Evolutionary conservation across 306 rosid species (phyloP).

Genomic region (Malus orientalis): DNA sequence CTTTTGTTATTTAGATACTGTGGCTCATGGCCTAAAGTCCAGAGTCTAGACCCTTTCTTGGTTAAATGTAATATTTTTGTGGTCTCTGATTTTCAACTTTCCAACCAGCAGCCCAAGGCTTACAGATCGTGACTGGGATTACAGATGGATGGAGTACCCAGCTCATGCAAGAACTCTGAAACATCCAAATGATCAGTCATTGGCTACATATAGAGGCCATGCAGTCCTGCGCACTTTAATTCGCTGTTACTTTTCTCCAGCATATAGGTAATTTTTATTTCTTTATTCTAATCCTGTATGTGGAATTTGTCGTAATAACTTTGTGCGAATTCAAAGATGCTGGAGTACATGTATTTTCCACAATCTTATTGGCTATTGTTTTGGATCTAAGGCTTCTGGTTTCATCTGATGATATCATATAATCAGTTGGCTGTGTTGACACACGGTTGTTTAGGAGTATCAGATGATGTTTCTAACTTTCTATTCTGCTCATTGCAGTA

Average conservation of each 20-base stretch:
- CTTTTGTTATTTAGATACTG: not conserved
- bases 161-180: constrained; percentile 38
- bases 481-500: not conserved
- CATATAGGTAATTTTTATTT: constrained; percentile 49
- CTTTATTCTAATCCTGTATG: not conserved
- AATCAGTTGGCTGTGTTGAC: not conserved
- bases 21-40: not conserved
- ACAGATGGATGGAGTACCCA: constrained; percentile 86
- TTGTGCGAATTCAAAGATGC: not conserved
- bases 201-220: constrained; percentile 79
- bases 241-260: constrained; percentile 84
- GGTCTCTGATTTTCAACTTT: not conserved
- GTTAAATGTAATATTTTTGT: not conserved
- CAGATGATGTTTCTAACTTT: not conserved
- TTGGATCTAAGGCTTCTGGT: not conserved
- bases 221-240: constrained; percentile 70
- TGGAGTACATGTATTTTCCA: not conserved
- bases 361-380: not conserved
- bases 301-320: not conserved
- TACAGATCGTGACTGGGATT: constrained; percentile 64
- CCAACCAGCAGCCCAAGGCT: constrained; percentile 30
- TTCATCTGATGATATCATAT: not conserved
- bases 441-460: not conserved
- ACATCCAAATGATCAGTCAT: constrained; percentile 64
- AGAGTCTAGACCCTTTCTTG: not conserved